Evolutionary conservation across 2,329 filamentous ascomycete species (phyloP).

Genomic region (Sporothrix pseudoabietina): DNA sequence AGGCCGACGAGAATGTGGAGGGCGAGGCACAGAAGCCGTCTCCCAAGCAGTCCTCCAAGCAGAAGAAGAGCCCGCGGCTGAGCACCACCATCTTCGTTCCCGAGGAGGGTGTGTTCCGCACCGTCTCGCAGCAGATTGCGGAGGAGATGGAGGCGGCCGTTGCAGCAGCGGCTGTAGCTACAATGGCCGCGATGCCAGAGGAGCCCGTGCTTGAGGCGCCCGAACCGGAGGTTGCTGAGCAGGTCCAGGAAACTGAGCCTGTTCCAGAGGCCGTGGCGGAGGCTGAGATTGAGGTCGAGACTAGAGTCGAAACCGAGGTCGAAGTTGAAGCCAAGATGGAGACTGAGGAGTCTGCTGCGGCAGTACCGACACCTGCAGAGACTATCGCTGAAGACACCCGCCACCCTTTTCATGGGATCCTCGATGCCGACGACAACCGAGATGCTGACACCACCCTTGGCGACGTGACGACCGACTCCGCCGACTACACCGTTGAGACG

Average conservation of each 20-base stretch:
- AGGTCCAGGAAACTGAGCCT: neutral
- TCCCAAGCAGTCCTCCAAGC: neutral
- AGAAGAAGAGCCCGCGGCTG: conserved; percentile 36
- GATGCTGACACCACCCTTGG: conserved; percentile 43
- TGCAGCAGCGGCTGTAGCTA: conserved; percentile 37
- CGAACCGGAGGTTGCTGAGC: neutral
- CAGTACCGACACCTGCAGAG: neutral
- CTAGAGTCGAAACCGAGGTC: neutral
- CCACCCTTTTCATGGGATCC: neutral
- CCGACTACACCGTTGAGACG: conserved; percentile 19
- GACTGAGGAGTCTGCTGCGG: neutral
- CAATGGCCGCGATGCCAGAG: conserved; percentile 35
- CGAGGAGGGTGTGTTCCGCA: conserved; percentile 64
- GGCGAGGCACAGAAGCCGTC: neutral
- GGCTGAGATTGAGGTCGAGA: neutral
- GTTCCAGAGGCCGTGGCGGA: neutral
- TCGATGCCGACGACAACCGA: conserved; percentile 33
- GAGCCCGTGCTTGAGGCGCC: conserved; percentile 30
- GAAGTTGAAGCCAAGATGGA: neutral
- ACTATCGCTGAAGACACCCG: neutral
- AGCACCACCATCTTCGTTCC: conserved; percentile 61
- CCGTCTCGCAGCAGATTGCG: conserved; percentile 58
- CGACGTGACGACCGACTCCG: conserved; percentile 34
- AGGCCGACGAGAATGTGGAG: neutral
- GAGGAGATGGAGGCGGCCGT: conserved; percentile 45